A percentile compares a stretch with the other conserved stretches of the same genome.
phyloP scores from a whole-genome alignment of 495 filamentous ascomycete genomes.

The Hypoxylon trugodes region DNA sequence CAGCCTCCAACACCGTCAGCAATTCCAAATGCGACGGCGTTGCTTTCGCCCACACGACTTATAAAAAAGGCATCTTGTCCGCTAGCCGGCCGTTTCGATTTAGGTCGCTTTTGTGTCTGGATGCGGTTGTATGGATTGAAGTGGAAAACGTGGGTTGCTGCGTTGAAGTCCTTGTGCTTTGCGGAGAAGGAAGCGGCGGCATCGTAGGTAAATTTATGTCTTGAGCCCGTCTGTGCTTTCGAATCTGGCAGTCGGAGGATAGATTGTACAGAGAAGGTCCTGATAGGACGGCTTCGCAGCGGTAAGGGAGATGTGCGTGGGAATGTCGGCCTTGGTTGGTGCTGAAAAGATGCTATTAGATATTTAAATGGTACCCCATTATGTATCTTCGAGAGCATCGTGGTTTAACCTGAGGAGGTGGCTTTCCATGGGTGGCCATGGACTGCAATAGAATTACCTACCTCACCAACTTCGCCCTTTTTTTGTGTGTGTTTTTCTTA shows the following conservation, averaged over 20 bases:
- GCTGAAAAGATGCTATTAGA: conserved; percentile 13
- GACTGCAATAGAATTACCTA: conserved; percentile 18
- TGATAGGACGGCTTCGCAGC: conserved; percentile 5
- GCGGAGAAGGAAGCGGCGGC: conserved; percentile 76
- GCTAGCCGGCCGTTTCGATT: conserved; percentile 71
- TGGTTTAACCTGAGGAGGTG: conserved; percentile 27
- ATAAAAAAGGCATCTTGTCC: conserved; percentile 98
- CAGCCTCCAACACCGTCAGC: conserved; percentile 97
- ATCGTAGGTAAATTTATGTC: conserved; percentile 65
- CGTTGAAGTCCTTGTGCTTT: conserved; percentile 79
- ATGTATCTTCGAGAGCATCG: conserved; percentile 40
- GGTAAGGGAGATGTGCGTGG: conserved; percentile 1
- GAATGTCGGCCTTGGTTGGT: conserved; percentile 10
- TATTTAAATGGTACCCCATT: conserved; percentile 30
- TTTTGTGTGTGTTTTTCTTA: not conserved
- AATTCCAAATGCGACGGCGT: conserved; percentile 78
- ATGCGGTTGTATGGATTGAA: conserved; percentile 73
- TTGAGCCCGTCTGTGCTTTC: conserved; percentile 20
- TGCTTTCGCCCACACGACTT: conserved; percentile 69
- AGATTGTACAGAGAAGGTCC: conserved; percentile 35
- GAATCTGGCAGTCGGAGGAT: conserved; percentile 21
- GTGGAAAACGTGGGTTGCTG: conserved; percentile 73
- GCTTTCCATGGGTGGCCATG: conserved; percentile 37
- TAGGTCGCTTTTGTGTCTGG: conserved; percentile 59
- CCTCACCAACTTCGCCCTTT: not conserved